Evolutionary conservation across 2,329 filamentous ascomycete genomes (phyloP).

Genomic region (Pyricularia sp.): DNA sequence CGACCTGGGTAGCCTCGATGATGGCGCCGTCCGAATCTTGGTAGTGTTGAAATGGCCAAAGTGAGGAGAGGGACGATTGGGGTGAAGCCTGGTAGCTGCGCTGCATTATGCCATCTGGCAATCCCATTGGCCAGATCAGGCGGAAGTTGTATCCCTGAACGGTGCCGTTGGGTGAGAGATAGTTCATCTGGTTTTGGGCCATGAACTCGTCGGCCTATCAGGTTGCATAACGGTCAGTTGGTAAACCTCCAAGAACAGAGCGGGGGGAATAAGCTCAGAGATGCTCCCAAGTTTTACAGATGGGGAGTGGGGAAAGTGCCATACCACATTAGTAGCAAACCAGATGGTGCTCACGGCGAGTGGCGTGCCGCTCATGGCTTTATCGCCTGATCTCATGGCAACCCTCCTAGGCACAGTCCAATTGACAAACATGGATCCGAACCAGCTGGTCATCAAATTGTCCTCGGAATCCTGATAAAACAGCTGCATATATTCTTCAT

Average conservation of each 20-base stretch:
- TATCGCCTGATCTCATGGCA: background rate
- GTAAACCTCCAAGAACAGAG: background rate
- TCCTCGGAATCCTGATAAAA: slow-evolving; percentile 7
- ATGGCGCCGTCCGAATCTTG: slow-evolving; percentile 6
- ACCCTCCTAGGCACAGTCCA: background rate
- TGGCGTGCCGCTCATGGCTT: background rate
- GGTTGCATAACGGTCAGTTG: background rate
- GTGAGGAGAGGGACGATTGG: slow-evolving; percentile 7
- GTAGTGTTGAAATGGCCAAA: slow-evolving; percentile 6
- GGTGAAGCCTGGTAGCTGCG: background rate
- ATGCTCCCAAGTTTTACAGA: background rate
- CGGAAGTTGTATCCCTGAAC: slow-evolving; percentile 2
- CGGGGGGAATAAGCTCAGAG: background rate
- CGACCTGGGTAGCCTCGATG: background rate
- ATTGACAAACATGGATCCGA: slow-evolving; percentile 5
- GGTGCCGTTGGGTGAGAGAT: slow-evolving; percentile 6
- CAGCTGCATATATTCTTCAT: slow-evolving; percentile 7
- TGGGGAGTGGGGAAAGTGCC: background rate
- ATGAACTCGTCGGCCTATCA: background rate
- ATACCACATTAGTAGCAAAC: background rate
- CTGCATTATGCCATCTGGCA: background rate
- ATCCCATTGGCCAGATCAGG: background rate
- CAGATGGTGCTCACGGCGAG: background rate
- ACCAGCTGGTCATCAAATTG: slow-evolving; percentile 5
- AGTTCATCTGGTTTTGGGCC: slow-evolving; percentile 5